Evolutionary conservation across 1,284 basidiomycete species (phyloP).

Genomic region (Porodaedalea pini): DNA sequence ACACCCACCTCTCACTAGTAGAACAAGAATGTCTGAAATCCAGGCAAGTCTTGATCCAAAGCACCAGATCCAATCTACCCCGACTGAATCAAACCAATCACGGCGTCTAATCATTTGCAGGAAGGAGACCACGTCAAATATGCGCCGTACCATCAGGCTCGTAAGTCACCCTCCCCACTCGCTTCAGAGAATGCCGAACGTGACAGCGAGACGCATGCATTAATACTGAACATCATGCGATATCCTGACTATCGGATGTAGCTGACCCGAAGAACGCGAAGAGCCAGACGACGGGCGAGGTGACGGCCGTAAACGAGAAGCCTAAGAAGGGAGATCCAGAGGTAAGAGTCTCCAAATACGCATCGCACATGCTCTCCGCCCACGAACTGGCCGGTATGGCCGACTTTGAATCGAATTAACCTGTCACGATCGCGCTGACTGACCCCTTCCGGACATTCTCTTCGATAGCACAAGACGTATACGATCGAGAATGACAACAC

Average conservation of each 20-base stretch:
- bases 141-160: constrained; percentile 11
- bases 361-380: too few species aligned
- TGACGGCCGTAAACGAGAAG: constrained; percentile 12
- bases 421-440: too few species aligned
- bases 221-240: not conserved
- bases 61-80: too few species aligned
- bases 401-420: too few species aligned
- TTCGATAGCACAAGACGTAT: constrained; percentile 17
- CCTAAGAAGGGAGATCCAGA: constrained; percentile 16
- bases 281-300: constrained; percentile 16
- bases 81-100: not conserved
- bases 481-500: constrained; percentile 19
- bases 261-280: constrained; percentile 13
- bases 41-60: not conserved
- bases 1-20: too few species aligned
- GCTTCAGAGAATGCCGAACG: not conserved
- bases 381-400: too few species aligned
- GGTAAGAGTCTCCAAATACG: too few species aligned
- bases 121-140: constrained; percentile 17
- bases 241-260: not conserved
- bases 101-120: not conserved
- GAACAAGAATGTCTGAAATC: constrained; percentile 5
- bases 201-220: not conserved
- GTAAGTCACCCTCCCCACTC: not conserved
- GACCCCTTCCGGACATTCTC: too few species aligned